These are phyloP conservation scores for Tuber melanosporum DNA, from an alignment of 495 filamentous ascomycete genomes.

Conservation along the genomic window DNA sequence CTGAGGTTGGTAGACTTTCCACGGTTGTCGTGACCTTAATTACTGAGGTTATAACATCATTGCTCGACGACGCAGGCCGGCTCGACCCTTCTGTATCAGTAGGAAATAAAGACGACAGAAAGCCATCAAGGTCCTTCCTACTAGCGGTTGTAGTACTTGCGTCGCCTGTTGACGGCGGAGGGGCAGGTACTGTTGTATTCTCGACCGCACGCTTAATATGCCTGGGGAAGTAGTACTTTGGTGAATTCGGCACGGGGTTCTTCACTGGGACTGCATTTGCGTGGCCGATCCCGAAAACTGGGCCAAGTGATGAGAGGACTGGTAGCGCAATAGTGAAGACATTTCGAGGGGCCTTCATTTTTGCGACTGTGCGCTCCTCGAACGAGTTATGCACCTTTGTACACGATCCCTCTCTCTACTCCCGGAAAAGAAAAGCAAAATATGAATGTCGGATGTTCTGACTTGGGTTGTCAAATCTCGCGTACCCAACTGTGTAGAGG, in stretches of 20 bases:
- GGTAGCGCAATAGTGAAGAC: conserved; percentile 32
- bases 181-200: conserved; percentile 48
- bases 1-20: conserved; percentile 23
- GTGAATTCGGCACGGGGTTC: conserved; percentile 42
- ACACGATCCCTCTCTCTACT: conserved; percentile 8
- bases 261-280: conserved; percentile 25
- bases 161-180: conserved; percentile 26
- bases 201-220: conserved; percentile 54
- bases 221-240: conserved; percentile 55
- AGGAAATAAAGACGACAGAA: conserved; percentile 22
- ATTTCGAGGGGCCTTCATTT: conserved; percentile 36
- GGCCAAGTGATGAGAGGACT: conserved; percentile 30
- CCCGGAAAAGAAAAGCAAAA: not conserved
- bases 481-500: conserved; percentile 18
- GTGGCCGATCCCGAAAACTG: conserved; percentile 29
- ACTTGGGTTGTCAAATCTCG: conserved; percentile 13
- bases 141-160: conserved; percentile 20
- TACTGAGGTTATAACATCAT: not conserved
- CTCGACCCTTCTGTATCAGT: not conserved
- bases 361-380: conserved; percentile 11
- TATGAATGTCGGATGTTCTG: conserved; percentile 1
- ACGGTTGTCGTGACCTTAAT: not conserved
- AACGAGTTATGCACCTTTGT: conserved; percentile 7
- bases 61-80: not conserved
- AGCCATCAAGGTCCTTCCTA: conserved; percentile 16